These are phyloP conservation scores for Gautieria morchelliformis DNA, from an alignment of 768 basidiomycete genomes.

Conservation along the genomic window DNA sequence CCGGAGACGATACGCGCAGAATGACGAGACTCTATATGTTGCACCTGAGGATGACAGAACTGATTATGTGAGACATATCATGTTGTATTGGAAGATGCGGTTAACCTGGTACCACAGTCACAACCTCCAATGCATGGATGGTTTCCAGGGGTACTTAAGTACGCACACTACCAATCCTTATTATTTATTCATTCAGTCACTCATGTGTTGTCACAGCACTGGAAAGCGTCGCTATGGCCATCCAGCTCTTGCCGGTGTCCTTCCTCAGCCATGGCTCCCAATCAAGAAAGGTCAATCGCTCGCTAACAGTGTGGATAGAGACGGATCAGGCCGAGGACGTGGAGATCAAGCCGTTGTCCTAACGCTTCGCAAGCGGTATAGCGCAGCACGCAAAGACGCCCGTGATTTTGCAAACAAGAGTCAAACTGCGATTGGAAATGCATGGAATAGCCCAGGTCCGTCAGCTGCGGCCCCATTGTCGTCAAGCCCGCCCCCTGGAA, in stretches of 20 bases:
- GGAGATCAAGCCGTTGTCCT: conserved; percentile 64
- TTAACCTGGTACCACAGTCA: conserved; percentile 39
- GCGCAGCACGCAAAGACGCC: conserved; percentile 33
- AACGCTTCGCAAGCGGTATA: conserved; percentile 67
- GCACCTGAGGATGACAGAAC: conserved; percentile 91
- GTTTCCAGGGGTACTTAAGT: conserved; percentile 91
- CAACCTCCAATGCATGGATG: conserved; percentile 97
- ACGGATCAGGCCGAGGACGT: conserved; percentile 27
- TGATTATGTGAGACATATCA: conserved; percentile 55
- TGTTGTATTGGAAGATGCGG: not conserved
- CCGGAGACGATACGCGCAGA: conserved; percentile 80
- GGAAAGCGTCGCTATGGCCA: conserved; percentile 92
- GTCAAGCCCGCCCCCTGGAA: conserved; percentile 14
- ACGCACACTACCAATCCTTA: conserved; percentile 13
- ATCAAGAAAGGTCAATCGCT: conserved; percentile 74
- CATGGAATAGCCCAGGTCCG: conserved; percentile 11
- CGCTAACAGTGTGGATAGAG: conserved; percentile 35
- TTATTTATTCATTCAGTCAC: not conserved
- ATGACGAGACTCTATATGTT: conserved; percentile 91
- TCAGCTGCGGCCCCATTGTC: conserved; percentile 9
- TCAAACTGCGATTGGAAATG: not conserved
- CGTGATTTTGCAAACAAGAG: conserved; percentile 13
- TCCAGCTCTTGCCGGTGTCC: conserved; percentile 85
- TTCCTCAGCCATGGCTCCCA: conserved; percentile 93
- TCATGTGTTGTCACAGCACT: conserved; percentile 41